phyloP scores from a whole-genome alignment of 2,329 filamentous ascomycete genomes.

The Emergomyces orientalis region DNA sequence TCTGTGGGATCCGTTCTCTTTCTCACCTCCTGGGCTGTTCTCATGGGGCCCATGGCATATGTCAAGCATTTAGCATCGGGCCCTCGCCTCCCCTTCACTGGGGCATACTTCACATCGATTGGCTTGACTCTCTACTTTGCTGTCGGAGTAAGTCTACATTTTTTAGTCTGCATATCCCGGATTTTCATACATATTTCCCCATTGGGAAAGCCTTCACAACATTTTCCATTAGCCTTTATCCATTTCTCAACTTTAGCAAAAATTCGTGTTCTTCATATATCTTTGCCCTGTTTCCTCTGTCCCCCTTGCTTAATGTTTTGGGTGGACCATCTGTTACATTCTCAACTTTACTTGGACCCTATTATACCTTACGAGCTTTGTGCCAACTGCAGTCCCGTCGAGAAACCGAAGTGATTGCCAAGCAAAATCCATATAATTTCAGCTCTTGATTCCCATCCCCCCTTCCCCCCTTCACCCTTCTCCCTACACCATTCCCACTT shows the following conservation, averaged over 20 bases:
- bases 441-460: not conserved
- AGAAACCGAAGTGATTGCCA: not conserved
- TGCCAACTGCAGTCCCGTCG: not conserved
- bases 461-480: not conserved
- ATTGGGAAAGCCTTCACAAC: not conserved
- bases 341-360: not conserved
- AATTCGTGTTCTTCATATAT: not conserved
- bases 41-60: constrained; percentile 86
- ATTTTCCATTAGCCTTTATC: not conserved
- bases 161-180: constrained; percentile 12
- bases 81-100: constrained; percentile 81
- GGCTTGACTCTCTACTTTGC: constrained; percentile 83
- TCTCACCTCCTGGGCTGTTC: constrained; percentile 80
- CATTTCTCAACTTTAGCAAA: constrained; percentile 13
- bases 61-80: constrained; percentile 74
- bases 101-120: constrained; percentile 90
- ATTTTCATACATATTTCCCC: constrained; percentile 8
- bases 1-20: constrained; percentile 86
- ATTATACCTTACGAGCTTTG: not conserved
- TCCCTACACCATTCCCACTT: not conserved
- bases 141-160: constrained; percentile 65
- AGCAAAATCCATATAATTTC: not conserved
- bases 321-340: not conserved
- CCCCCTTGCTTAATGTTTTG: not conserved
- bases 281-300: not conserved